These are phyloP conservation scores for Platanthera guangdongensis DNA, from an alignment of 106 monocot genomes.

Conservation along the genomic window DNA sequence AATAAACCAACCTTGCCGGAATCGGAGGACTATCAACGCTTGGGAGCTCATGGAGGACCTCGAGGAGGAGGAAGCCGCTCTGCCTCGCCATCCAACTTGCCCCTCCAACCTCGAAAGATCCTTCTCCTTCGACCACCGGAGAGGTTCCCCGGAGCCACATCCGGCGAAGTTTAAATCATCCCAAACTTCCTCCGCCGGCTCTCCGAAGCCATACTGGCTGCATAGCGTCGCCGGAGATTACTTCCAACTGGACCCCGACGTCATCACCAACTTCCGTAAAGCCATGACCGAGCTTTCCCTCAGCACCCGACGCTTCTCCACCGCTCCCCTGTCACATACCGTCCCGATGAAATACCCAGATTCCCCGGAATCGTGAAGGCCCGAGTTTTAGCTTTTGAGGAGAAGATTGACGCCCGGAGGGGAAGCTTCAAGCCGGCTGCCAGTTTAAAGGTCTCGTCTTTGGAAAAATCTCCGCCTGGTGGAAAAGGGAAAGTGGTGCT, in stretches of 20 bases:
- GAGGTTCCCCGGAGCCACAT: neutral
- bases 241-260: conserved; percentile 39
- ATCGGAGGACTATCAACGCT: conserved; percentile 51
- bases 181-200: neutral
- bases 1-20: conserved; percentile 44
- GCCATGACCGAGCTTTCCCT: conserved; percentile 29
- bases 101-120: conserved; percentile 5
- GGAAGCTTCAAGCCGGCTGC: neutral
- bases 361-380: conserved; percentile 44
- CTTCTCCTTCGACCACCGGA: conserved; percentile 16
- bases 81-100: neutral
- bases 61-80: conserved; percentile 21
- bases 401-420: conserved; percentile 51
- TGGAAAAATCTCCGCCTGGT: conserved; percentile 19
- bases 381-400: conserved; percentile 46
- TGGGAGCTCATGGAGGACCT: conserved; percentile 76
- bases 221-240: neutral
- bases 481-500: conserved; percentile 46
- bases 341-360: conserved; percentile 10
- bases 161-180: neutral
- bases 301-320: conserved; percentile 8
- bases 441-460: neutral
- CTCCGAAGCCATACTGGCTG: conserved; percentile 26
- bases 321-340: neutral
- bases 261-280: conserved; percentile 32